phyloP scores from a whole-genome alignment of 176 grass and related monocot genomes.

The Avena eriantha region DNA sequence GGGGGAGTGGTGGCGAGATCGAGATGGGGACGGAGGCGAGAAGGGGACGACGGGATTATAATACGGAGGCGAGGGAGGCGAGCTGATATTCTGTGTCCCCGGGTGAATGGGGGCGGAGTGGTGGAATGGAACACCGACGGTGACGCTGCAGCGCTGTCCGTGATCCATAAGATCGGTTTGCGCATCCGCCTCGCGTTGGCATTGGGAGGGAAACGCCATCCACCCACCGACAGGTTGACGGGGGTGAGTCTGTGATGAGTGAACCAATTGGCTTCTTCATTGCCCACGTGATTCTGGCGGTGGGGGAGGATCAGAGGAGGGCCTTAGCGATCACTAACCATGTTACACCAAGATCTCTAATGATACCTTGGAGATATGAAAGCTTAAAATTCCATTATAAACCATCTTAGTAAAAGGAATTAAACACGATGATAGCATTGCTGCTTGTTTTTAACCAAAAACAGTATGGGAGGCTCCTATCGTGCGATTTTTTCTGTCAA shows the following conservation, averaged over 20 bases:
- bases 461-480: too few relatives aligned
- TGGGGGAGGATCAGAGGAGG: neutral
- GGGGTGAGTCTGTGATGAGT: neutral
- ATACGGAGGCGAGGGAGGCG: conserved; percentile 3
- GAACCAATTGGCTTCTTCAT: neutral
- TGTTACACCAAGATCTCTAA: neutral
- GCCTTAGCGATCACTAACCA: neutral
- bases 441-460: too few relatives aligned
- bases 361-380: neutral
- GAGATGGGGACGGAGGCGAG: conserved; percentile 36
- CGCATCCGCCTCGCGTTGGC: neutral
- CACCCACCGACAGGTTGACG: conserved; percentile 38
- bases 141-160: conserved; percentile 40
- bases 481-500: too few relatives aligned
- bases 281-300: conserved; percentile 10
- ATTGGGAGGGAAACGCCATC: neutral
- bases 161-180: neutral
- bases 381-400: too few relatives aligned
- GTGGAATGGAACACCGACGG: conserved; percentile 33
- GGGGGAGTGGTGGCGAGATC: conserved; percentile 37
- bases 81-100: conserved; percentile 1
- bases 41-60: conserved; percentile 18
- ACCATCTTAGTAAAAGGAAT: too few relatives aligned
- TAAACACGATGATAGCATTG: too few relatives aligned
- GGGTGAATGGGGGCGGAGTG: neutral